Percentiles rank a stretch among this genome's conserved stretches.
Conservation (phyloP, 345 rosid species). For the Nasturtium officinale region DNA sequence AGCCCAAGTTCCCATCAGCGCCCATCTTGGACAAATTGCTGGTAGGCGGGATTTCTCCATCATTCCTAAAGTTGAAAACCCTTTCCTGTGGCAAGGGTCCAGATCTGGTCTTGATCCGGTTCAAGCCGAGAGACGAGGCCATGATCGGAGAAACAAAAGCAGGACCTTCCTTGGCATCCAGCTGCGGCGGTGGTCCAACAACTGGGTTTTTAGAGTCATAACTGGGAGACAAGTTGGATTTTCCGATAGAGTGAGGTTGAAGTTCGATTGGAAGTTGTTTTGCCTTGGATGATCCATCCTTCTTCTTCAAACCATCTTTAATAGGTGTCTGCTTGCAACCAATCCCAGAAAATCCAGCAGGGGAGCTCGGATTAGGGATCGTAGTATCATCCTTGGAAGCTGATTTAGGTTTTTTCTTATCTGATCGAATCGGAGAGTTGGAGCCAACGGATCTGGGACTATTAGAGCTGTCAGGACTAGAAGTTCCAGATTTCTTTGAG, state of each 20-base stretch:
- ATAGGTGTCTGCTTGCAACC: slow-evolving; percentile 56
- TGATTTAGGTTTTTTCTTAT: slow-evolving; percentile 79
- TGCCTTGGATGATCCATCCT: slow-evolving; percentile 60
- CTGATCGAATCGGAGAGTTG: slow-evolving; percentile 87
- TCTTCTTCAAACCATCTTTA: slow-evolving; percentile 68
- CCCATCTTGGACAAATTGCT: slow-evolving; percentile 78
- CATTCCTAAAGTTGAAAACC: slow-evolving; percentile 66
- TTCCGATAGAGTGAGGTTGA: slow-evolving; percentile 43
- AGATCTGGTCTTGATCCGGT: slow-evolving; percentile 92
- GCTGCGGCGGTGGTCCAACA: slow-evolving; percentile 8
- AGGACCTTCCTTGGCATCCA: slow-evolving; percentile 48
- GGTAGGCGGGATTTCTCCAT: slow-evolving; percentile 55
- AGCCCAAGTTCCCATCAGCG: slow-evolving; percentile 48
- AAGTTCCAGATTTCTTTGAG: slow-evolving; percentile 84
- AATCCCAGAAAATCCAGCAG: slow-evolving; percentile 32
- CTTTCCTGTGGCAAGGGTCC: slow-evolving; percentile 95
- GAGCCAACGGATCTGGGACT: slow-evolving; percentile 90
- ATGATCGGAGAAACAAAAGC: slow-evolving; percentile 76
- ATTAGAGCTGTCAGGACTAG: slow-evolving; percentile 85
- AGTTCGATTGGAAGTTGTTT: slow-evolving; percentile 34
- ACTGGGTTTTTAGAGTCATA: slow-evolving; percentile 50
- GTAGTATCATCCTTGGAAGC: slow-evolving; percentile 54
- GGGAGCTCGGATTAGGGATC: slow-evolving; percentile 33
- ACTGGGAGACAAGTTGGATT: slow-evolving; percentile 42
- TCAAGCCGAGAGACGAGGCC: slow-evolving; percentile 92